Evolutionary conservation across 2,329 filamentous ascomycete species (phyloP).

Genomic region (Penicillium sp.): DNA sequence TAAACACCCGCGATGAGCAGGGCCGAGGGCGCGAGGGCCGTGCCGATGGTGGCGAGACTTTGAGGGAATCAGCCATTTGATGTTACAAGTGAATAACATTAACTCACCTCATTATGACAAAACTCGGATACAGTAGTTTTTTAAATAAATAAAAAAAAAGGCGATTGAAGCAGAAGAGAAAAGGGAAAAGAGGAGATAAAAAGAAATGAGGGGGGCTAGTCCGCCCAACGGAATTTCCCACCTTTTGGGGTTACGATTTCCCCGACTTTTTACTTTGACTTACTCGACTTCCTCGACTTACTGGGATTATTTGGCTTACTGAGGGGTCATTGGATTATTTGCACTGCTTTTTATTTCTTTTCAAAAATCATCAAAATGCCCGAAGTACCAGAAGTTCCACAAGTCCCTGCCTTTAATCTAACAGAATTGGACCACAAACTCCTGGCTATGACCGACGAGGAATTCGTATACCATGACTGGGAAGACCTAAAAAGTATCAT

Average conservation of each 20-base stretch:
- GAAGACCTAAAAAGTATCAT: slow-evolving; percentile 52
- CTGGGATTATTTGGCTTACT: background rate
- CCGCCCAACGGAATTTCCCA: slow-evolving; percentile 21
- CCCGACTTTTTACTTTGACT: slow-evolving; percentile 3
- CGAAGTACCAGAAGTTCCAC: background rate
- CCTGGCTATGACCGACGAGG: slow-evolving; percentile 51
- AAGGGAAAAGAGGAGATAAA: slow-evolving; percentile 3
- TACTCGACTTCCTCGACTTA: background rate
- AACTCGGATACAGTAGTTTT: background rate
- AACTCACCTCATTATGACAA: slow-evolving; percentile 31
- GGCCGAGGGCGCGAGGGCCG: slow-evolving; percentile 78
- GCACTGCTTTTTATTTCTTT: background rate
- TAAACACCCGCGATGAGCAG: slow-evolving; percentile 72
- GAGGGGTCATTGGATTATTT: background rate
- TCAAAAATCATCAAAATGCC: slow-evolving; percentile 6
- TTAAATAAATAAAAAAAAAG: too few relatives aligned
- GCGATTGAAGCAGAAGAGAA: slow-evolving; percentile 4
- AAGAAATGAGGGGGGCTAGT: slow-evolving; percentile 8
- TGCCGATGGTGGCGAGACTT: slow-evolving; percentile 61
- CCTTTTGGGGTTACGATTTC: slow-evolving; percentile 18
- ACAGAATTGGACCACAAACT: slow-evolving; percentile 50
- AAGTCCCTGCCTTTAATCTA: slow-evolving; percentile 44
- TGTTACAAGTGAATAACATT: background rate
- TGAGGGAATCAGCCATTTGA: slow-evolving; percentile 11
- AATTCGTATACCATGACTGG: slow-evolving; percentile 54